A percentile compares a stretch with the other conserved stretches of the same genome.
These are phyloP conservation scores for Colletotrichum viniferum DNA, from an alignment of 2,329 filamentous ascomycete species.

Conservation along the genomic window DNA sequence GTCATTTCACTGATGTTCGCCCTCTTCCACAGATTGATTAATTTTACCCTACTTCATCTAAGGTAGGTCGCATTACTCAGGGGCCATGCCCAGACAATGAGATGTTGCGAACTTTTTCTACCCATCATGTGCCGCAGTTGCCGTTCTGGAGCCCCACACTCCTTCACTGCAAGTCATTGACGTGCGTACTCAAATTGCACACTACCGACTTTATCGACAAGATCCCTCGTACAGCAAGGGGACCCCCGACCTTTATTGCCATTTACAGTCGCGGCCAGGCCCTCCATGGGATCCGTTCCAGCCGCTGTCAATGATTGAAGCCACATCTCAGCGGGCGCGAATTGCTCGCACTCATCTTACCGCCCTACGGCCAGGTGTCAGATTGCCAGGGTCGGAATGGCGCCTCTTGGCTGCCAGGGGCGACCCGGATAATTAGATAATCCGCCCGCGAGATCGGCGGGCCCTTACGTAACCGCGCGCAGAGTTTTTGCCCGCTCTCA, in stretches of 20 bases:
- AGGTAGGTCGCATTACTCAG: background rate
- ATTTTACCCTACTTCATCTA: too few relatives aligned
- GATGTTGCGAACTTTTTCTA: background rate
- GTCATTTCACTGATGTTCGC: fast-evolving
- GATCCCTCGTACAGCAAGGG: background rate
- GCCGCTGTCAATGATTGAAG: too few relatives aligned
- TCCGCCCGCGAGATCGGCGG: too few relatives aligned
- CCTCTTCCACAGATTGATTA: background rate
- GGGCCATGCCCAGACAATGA: background rate
- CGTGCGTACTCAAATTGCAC: too few relatives aligned
- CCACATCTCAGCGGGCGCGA: too few relatives aligned
- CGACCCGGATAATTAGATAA: too few relatives aligned
- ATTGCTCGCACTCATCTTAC: background rate
- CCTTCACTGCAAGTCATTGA: too few relatives aligned
- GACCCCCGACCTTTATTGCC: background rate
- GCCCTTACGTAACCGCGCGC: too few relatives aligned
- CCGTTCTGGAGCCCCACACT: too few relatives aligned
- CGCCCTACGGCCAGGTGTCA: background rate
- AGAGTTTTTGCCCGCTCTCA: too few relatives aligned
- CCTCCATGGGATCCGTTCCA: background rate
- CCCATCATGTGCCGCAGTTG: background rate
- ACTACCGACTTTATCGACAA: background rate
- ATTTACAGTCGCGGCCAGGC: fast-evolving
- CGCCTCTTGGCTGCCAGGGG: too few relatives aligned
- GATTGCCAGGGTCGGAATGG: too few relatives aligned